Evolutionary conservation across 495 filamentous ascomycete genomes (phyloP).

Genomic region (Cairneyella variabilis): DNA sequence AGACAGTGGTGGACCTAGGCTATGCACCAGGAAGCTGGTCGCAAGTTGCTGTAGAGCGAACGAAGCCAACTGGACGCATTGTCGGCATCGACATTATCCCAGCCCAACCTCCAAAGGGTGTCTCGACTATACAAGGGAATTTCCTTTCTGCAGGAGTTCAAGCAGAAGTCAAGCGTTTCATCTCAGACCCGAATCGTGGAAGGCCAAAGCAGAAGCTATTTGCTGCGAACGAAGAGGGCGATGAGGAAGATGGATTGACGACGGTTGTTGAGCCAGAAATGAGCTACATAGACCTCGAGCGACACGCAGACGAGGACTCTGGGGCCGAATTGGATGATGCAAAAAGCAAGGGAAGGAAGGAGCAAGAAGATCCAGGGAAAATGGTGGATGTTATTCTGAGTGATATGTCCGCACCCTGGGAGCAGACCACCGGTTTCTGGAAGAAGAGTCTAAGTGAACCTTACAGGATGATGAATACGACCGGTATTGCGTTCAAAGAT

Average conservation of each 20-base stretch:
- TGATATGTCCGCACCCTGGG: conserved; percentile 98
- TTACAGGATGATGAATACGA: conserved; percentile 99
- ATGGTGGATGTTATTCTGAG: conserved; percentile 92
- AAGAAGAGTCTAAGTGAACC: conserved; percentile 87
- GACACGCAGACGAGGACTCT: conserved; percentile 32
- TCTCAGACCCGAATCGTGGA: conserved; percentile 61
- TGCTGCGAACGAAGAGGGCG: background rate
- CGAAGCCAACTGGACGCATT: conserved; percentile 70
- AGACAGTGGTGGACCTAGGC: conserved; percentile 92
- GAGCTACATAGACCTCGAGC: conserved; percentile 53
- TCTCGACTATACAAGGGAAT: conserved; percentile 90
- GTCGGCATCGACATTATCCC: conserved; percentile 93
- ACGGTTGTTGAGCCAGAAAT: conserved; percentile 24
- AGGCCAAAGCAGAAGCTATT: conserved; percentile 34
- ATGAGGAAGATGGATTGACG: too few relatives aligned
- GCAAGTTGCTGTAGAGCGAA: conserved; percentile 80
- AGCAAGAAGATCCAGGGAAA: conserved; percentile 28
- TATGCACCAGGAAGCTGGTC: conserved; percentile 96
- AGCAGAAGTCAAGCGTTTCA: conserved; percentile 66
- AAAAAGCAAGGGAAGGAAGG: conserved; percentile 3
- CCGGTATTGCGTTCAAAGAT: conserved; percentile 78
- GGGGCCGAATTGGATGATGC: conserved; percentile 3
- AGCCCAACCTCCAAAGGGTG: conserved; percentile 81
- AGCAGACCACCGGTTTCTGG: conserved; percentile 70
- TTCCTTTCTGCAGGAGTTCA: conserved; percentile 72